A percentile compares a stretch with the other conserved stretches of the same genome.
Conservation (phyloP, 352 stramenopile species). For the Sclerospora graminicola region DNA sequence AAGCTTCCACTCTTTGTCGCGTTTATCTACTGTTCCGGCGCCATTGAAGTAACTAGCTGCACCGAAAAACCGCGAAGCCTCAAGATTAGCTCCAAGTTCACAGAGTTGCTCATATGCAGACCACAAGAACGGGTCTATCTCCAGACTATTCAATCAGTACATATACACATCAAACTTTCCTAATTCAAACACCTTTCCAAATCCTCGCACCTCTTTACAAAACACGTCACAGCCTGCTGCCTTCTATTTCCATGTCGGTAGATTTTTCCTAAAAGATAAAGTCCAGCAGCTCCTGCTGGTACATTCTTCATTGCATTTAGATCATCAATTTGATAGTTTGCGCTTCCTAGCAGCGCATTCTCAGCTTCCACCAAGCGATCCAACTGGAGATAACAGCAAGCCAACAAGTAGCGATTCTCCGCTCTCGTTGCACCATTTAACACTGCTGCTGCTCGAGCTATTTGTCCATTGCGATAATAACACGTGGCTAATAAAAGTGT, state of each 20-base stretch:
- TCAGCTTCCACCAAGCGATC: conserved; percentile 79
- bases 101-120: conserved; percentile 89
- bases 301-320: conserved; percentile 21
- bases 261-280: conserved; percentile 89
- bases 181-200: background rate
- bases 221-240: conserved; percentile 88
- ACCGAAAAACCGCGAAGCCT: conserved; percentile 58
- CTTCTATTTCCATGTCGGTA: conserved; percentile 82
- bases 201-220: conserved; percentile 56
- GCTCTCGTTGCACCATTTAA: conserved; percentile 27
- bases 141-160: conserved; percentile 40
- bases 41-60: conserved; percentile 31
- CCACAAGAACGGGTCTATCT: conserved; percentile 89
- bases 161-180: conserved; percentile 4
- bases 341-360: conserved; percentile 74
- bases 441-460: conserved; percentile 41
- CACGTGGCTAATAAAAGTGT: conserved; percentile 45
- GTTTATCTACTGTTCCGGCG: conserved; percentile 3
- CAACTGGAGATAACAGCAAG: conserved; percentile 66
- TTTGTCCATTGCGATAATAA: conserved; percentile 49
- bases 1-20: too few species aligned
- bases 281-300: conserved; percentile 81
- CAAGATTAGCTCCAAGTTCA: conserved; percentile 79
- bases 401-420: conserved; percentile 62
- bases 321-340: conserved; percentile 14